Conservation (phyloP, 106 monocot species). For the Amphibolis antarctica region DNA sequence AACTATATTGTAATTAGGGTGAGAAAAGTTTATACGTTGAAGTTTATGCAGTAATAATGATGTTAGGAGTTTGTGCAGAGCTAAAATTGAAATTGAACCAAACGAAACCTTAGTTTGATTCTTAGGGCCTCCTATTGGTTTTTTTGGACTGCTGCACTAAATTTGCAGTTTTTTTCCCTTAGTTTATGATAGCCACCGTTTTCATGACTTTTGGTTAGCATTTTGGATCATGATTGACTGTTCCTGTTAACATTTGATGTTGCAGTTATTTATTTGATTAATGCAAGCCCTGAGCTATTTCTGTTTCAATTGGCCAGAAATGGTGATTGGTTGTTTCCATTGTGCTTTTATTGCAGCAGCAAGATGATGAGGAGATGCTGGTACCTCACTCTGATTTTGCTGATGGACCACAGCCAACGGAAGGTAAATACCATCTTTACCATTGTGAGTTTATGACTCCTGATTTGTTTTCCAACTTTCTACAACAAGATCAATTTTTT, state of each 20-base stretch:
- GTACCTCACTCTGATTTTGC: constrained; percentile 45
- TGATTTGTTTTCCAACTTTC: background rate
- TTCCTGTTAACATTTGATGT: background rate
- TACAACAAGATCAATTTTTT: background rate
- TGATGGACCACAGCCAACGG: constrained; percentile 40
- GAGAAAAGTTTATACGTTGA: too few relatives aligned
- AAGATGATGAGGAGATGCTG: constrained; percentile 66
- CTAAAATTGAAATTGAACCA: too few relatives aligned
- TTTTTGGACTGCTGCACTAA: too few relatives aligned
- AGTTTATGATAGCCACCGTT: too few relatives aligned
- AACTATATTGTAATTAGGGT: too few relatives aligned
- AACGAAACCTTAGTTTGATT: too few relatives aligned
- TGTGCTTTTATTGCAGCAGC: constrained; percentile 20
- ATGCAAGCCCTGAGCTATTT: constrained; percentile 5
- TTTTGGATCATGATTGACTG: too few relatives aligned
- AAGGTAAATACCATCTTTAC: constrained; percentile 11
- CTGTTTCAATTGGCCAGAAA: background rate
- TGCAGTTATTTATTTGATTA: constrained; percentile 1
- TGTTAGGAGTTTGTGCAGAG: too few relatives aligned
- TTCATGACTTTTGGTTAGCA: too few relatives aligned
- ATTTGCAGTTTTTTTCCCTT: too few relatives aligned
- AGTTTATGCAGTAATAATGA: too few relatives aligned
- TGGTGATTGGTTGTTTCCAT: background rate
- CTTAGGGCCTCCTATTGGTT: too few relatives aligned
- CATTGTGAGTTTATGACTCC: constrained; percentile 2